These are phyloP conservation scores for Saccharomycopsis selenospora DNA, from an alignment of 805 yeast genomes.

Conservation along the genomic window DNA sequence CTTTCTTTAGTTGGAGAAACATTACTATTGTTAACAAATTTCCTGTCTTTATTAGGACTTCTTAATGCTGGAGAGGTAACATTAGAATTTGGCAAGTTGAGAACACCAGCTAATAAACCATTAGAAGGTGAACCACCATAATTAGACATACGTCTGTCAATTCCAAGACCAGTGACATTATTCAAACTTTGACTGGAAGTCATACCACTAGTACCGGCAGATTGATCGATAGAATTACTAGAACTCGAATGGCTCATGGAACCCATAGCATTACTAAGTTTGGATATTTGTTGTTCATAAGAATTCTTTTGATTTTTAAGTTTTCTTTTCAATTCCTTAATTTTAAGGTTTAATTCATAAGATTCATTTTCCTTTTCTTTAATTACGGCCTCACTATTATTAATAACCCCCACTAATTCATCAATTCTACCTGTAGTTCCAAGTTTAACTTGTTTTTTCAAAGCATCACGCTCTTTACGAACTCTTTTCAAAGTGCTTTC, in stretches of 20 bases:
- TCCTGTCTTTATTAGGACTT: neutral
- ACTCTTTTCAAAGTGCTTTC: conserved; percentile 48
- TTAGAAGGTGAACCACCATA: conserved; percentile 15
- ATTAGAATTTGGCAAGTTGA: neutral
- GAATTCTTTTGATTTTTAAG: conserved; percentile 25
- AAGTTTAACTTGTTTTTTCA: conserved; percentile 57
- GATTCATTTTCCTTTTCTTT: conserved; percentile 54
- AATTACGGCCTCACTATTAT: conserved; percentile 55
- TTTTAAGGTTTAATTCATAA: conserved; percentile 50
- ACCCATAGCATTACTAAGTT: conserved; percentile 10
- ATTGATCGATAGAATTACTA: neutral
- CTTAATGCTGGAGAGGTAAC: neutral
- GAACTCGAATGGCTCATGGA: neutral
- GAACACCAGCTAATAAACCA: conserved; percentile 20
- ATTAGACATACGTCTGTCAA: neutral
- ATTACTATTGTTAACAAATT: neutral
- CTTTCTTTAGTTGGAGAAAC: neutral
- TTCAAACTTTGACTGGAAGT: neutral
- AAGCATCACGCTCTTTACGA: conserved; percentile 50
- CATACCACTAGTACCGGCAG: neutral
- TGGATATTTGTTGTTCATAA: conserved; percentile 14
- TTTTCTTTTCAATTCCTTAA: conserved; percentile 55
- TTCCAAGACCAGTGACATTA: neutral
- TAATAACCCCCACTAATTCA: conserved; percentile 50
- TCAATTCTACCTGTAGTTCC: conserved; percentile 74